These are phyloP conservation scores for Rhizopogon vesiculosus DNA, from an alignment of 768 basidiomycete genomes.

Conservation along the genomic window DNA sequence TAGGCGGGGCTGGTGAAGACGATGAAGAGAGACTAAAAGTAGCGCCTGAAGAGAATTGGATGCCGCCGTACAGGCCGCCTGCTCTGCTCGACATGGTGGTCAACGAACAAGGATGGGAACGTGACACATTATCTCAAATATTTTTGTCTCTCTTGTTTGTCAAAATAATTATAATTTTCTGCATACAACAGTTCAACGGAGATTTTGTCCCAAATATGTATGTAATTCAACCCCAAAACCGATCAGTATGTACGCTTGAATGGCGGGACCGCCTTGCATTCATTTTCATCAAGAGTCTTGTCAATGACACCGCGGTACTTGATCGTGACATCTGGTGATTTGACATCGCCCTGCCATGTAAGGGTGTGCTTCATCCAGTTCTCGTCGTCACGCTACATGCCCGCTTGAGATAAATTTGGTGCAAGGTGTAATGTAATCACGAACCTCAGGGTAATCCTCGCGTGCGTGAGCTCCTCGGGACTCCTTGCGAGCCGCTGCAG, in stretches of 20 bases:
- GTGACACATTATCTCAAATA: not conserved
- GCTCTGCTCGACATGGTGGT: conserved; percentile 70
- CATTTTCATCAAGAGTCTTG: conserved; percentile 88
- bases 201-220: not conserved
- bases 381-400: conserved; percentile 77
- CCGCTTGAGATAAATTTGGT: conserved; percentile 1
- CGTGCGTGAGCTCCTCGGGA: conserved; percentile 98
- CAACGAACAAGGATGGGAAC: not conserved
- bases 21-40: conserved; percentile 43
- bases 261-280: conserved; percentile 95
- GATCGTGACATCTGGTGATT: conserved; percentile 80
- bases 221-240: not conserved
- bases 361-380: conserved; percentile 96
- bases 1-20: conserved; percentile 29
- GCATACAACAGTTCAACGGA: not conserved
- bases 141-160: not conserved
- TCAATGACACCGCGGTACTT: conserved; percentile 85
- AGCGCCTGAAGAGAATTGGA: conserved; percentile 73
- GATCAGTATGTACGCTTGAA: conserved; percentile 92
- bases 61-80: conserved; percentile 83
- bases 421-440: conserved; percentile 13
- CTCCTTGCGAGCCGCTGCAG: conserved; percentile 92
- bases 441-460: conserved; percentile 93
- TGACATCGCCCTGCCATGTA: conserved; percentile 80
- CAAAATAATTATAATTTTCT: not conserved